Conservation (phyloP, 1,284 basidiomycete genomes). For the Apiotrichum mycotoxinovorans region DNA sequence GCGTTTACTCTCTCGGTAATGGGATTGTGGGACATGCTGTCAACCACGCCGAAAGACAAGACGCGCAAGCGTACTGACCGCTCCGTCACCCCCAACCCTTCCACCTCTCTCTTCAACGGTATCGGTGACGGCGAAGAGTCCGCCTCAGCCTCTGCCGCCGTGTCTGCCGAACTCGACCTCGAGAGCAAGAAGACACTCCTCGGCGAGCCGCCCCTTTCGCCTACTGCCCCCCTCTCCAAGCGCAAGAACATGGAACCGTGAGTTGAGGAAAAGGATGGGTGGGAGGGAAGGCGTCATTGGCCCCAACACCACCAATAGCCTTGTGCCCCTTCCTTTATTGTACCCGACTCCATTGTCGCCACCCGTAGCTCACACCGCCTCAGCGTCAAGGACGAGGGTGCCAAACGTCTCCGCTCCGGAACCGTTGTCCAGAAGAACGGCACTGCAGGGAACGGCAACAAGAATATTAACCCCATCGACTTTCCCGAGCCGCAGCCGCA, state of each 20-base stretch:
- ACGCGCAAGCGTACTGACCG: not conserved
- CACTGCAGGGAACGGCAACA: not conserved
- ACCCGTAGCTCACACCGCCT: no score
- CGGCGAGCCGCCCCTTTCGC: not conserved
- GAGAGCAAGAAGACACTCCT: not conserved
- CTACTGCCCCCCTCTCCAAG: not conserved
- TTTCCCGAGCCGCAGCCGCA: not conserved
- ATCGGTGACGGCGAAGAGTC: not conserved
- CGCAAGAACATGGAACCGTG: not conserved
- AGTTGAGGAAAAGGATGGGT: not conserved
- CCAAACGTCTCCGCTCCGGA: conserved; percentile 3
- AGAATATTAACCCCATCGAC: no score
- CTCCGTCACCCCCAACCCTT: not conserved
- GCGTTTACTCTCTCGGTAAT: not conserved
- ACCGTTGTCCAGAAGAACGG: not conserved
- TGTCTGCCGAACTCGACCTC: not conserved
- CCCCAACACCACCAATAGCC: no score
- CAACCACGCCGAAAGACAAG: conserved; percentile 1
- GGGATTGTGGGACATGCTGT: conserved; percentile 3
- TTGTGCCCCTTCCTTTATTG: not conserved
- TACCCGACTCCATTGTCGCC: not conserved
- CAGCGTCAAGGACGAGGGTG: not conserved
- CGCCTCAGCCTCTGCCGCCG: not conserved
- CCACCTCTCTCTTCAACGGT: not conserved
- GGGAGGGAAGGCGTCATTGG: no score